phyloP scores from a whole-genome alignment of 345 rosid species.

The Fremontodendron californicum region DNA sequence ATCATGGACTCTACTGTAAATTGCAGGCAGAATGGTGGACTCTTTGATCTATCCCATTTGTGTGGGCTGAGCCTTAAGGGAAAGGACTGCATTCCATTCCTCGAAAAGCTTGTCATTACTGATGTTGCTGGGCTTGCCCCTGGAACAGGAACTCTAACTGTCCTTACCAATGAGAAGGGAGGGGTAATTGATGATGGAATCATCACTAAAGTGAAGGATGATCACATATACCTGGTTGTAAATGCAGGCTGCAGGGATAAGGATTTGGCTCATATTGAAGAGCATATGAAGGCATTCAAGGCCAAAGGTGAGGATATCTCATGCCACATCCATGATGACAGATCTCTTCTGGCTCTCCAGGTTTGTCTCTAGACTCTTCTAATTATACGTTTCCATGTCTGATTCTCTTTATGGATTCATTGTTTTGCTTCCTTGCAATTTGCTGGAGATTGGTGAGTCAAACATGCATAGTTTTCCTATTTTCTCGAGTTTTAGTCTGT shows the following conservation, averaged over 20 bases:
- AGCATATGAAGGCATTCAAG: slow-evolving; percentile 63
- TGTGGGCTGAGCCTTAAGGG: background rate
- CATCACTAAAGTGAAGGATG: slow-evolving; percentile 87
- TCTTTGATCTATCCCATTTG: background rate
- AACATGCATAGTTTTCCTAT: background rate
- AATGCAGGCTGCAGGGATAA: slow-evolving; percentile 86
- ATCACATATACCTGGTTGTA: slow-evolving; percentile 84
- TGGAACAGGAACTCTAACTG: slow-evolving; percentile 68
- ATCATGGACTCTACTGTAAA: background rate
- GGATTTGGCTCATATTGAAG: background rate
- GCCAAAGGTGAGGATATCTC: slow-evolving; percentile 94
- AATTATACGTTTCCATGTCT: background rate
- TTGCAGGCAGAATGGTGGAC: background rate
- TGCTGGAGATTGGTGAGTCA: background rate
- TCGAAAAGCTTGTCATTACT: slow-evolving; percentile 94
- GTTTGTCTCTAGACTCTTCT: slow-evolving; percentile 27
- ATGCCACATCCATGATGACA: slow-evolving; percentile 96
- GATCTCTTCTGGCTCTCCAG: slow-evolving; percentile 99
- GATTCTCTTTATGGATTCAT: background rate
- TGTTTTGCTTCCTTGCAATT: background rate
- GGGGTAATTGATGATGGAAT: slow-evolving; percentile 97
- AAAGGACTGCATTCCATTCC: slow-evolving; percentile 78
- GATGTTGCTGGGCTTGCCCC: slow-evolving; percentile 51
- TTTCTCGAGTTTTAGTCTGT: background rate
- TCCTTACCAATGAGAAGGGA: slow-evolving; percentile 91